Evolutionary conservation across 805 yeast genomes (phyloP).

Genomic region (Blastobotrys muscicola): DNA sequence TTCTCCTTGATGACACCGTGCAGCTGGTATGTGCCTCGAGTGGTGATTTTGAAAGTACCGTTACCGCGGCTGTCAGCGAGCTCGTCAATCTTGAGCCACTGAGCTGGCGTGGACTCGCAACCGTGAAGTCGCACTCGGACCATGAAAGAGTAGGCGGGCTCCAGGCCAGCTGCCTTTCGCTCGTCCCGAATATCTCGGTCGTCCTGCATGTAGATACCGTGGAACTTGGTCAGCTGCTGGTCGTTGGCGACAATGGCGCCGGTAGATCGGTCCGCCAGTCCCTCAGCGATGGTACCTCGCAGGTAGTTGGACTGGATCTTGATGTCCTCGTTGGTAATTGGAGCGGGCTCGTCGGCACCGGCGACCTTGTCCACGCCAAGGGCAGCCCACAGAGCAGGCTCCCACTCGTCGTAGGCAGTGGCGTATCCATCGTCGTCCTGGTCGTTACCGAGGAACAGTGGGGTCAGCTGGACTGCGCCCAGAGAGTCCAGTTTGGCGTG

Average conservation of each 20-base stretch:
- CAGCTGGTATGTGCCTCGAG: constrained; percentile 94
- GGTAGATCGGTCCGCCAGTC: constrained; percentile 68
- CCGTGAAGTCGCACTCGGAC: constrained; percentile 93
- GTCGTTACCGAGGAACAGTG: constrained; percentile 88
- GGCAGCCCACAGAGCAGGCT: constrained; percentile 73
- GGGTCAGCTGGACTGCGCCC: constrained; percentile 65
- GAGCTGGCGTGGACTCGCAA: constrained; percentile 77
- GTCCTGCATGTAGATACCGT: constrained; percentile 97
- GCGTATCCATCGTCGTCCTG: constrained; percentile 94
- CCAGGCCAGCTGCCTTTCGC: constrained; percentile 84
- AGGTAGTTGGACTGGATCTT: constrained; percentile 76
- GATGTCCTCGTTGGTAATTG: constrained; percentile 92
- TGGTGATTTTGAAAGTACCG: constrained; percentile 87
- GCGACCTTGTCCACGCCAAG: constrained; percentile 76
- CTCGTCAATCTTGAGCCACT: constrained; percentile 80
- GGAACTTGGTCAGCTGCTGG: constrained; percentile 93
- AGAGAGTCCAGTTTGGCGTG: constrained; percentile 52
- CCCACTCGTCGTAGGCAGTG: constrained; percentile 89
- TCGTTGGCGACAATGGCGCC: constrained; percentile 88
- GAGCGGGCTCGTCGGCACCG: constrained; percentile 86
- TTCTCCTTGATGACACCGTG: constrained; percentile 91
- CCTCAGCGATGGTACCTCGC: constrained; percentile 90
- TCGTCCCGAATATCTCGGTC: constrained; percentile 93
- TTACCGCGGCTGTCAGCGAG: constrained; percentile 76
- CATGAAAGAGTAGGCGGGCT: constrained; percentile 96